These are phyloP conservation scores for Candida anglica DNA, from an alignment of 805 yeast species.

Conservation along the genomic window DNA sequence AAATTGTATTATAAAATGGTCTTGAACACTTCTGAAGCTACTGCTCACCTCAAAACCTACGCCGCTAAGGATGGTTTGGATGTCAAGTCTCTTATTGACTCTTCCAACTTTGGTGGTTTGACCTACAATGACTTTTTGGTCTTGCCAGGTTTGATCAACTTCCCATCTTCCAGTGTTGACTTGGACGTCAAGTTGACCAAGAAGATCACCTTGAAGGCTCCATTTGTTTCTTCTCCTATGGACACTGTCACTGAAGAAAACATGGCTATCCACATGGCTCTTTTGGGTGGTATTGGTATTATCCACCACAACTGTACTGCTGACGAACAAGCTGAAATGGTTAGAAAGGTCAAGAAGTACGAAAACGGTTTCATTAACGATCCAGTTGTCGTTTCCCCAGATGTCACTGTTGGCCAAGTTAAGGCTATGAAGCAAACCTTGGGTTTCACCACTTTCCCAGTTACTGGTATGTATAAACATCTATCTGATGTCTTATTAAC, in stretches of 20 bases:
- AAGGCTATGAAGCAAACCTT: constrained; percentile 62
- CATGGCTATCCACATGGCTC: constrained; percentile 98
- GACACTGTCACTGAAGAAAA: constrained; percentile 97
- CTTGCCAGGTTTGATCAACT: constrained; percentile 90
- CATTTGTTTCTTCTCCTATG: constrained; percentile 98
- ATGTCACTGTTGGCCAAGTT: constrained; percentile 75
- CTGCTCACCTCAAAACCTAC: constrained; percentile 64
- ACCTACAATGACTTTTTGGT: constrained; percentile 96
- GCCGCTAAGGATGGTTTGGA: constrained; percentile 79
- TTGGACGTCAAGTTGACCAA: constrained; percentile 88
- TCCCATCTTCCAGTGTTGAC: constrained; percentile 73
- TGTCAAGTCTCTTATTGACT: constrained; percentile 82
- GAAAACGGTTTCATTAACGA: constrained; percentile 97
- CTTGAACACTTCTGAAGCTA: constrained; percentile 53
- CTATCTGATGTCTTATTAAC: neutral
- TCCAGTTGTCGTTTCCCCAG: constrained; percentile 77
- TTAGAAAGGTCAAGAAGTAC: constrained; percentile 89
- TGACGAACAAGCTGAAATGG: constrained; percentile 99
- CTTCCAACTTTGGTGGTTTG: constrained; percentile 87
- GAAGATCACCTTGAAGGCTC: constrained; percentile 86
- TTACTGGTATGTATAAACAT: constrained; percentile 81
- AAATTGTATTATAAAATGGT: constrained; percentile 20
- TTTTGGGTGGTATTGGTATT: constrained; percentile 98
- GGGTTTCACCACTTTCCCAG: constrained; percentile 98
- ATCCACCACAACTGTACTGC: constrained; percentile 96